phyloP scores from a whole-genome alignment of 2,329 filamentous ascomycete genomes.

The Westerdykella sp. region DNA sequence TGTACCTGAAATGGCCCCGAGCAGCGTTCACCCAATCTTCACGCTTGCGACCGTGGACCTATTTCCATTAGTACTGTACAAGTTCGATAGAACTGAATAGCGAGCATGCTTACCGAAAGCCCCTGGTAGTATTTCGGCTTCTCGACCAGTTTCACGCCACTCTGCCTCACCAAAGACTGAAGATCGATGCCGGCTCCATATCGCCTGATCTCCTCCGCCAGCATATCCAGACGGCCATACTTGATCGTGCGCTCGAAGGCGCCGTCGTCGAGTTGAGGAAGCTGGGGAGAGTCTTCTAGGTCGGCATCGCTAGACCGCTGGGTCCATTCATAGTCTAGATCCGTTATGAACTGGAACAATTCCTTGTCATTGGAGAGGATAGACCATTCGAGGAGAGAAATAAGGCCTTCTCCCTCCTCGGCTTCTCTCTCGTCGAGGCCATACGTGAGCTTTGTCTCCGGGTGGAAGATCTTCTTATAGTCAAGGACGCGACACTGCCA shows the following conservation, averaged over 20 bases:
- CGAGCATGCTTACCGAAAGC: constrained; percentile 45
- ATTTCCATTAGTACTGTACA: constrained; percentile 1
- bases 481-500: constrained; percentile 20
- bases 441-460: constrained; percentile 7
- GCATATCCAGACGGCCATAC: constrained; percentile 48
- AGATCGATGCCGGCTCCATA: constrained; percentile 65
- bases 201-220: constrained; percentile 59
- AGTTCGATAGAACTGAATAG: background rate
- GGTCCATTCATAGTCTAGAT: constrained; percentile 46
- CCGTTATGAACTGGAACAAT: constrained; percentile 54
- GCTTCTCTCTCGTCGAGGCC: constrained; percentile 6
- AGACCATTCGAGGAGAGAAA: constrained; percentile 39
- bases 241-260: constrained; percentile 41
- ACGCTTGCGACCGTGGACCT: constrained; percentile 64
- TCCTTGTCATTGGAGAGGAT: constrained; percentile 50
- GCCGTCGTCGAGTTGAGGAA: constrained; percentile 7
- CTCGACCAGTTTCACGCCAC: constrained; percentile 55
- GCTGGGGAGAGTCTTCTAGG: constrained; percentile 1
- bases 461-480: background rate
- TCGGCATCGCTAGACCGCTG: constrained; percentile 3
- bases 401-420: constrained; percentile 1
- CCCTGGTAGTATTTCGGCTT: constrained; percentile 72
- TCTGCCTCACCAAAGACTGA: constrained; percentile 59
- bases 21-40: constrained; percentile 67
- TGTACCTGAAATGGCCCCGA: constrained; percentile 31